Conservation (phyloP, 2,329 filamentous ascomycete genomes). For the Arachnopeziza araneosa region DNA sequence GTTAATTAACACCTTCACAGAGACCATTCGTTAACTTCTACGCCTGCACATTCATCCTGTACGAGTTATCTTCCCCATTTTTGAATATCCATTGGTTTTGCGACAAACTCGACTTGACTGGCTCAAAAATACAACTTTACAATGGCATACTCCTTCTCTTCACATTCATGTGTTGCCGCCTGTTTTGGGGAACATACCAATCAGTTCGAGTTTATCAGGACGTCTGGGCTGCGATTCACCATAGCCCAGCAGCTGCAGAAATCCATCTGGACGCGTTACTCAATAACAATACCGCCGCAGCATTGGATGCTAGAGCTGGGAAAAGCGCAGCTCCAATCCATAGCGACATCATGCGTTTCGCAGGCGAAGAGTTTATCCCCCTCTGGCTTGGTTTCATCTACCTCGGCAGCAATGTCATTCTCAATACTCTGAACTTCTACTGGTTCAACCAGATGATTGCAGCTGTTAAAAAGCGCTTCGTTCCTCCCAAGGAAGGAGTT, state of each 20-base stretch:
- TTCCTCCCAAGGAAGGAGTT: conserved; percentile 37
- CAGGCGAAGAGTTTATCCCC: conserved; percentile 51
- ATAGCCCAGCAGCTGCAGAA: conserved; percentile 31
- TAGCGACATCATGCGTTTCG: conserved; percentile 44
- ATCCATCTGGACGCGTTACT: background rate
- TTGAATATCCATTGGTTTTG: conserved; percentile 90
- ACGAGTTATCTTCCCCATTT: conserved; percentile 80
- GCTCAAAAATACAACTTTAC: conserved; percentile 65
- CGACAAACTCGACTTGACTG: conserved; percentile 79
- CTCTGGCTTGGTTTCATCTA: conserved; percentile 66
- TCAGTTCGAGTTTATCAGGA: conserved; percentile 66
- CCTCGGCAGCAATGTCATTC: conserved; percentile 61
- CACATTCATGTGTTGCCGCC: conserved; percentile 71
- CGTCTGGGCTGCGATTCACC: conserved; percentile 54
- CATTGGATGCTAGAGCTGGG: background rate
- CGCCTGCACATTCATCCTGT: conserved; percentile 73
- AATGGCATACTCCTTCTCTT: conserved; percentile 68
- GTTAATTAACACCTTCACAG: conserved; percentile 39
- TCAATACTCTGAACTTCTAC: conserved; percentile 74
- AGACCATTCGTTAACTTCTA: conserved; percentile 83
- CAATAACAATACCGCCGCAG: background rate
- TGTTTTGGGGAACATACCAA: conserved; percentile 73
- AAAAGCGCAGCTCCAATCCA: conserved; percentile 23
- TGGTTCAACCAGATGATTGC: conserved; percentile 88
- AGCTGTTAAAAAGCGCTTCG: conserved; percentile 71